Conservation (phyloP, 2,329 filamentous ascomycete genomes). For the Aaosphaeria arxii region DNA sequence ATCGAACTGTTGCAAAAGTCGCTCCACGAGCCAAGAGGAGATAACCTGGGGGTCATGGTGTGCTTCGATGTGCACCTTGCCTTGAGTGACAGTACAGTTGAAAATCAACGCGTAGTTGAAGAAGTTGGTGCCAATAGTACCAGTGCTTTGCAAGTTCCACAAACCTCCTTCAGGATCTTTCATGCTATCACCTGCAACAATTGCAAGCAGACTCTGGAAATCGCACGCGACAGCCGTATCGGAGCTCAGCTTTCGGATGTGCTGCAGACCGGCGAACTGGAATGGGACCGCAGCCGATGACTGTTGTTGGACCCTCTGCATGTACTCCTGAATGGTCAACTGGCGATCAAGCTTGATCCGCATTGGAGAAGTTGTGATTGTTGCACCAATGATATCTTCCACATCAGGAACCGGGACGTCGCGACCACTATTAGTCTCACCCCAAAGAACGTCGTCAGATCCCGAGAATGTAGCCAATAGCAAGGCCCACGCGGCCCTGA, state of each 20-base stretch:
- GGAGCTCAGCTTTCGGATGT: conserved; percentile 38
- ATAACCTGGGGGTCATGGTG: conserved; percentile 29
- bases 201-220: conserved; percentile 47
- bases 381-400: conserved; percentile 40
- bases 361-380: conserved; percentile 42
- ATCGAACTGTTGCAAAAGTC: conserved; percentile 26
- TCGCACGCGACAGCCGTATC: conserved; percentile 45
- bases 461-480: conserved; percentile 46
- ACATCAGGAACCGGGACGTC: conserved; percentile 35
- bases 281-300: conserved; percentile 26
- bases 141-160: conserved; percentile 31
- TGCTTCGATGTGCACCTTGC: conserved; percentile 22
- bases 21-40: conserved; percentile 22
- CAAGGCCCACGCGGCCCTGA: conserved; percentile 47
- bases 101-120: conserved; percentile 36
- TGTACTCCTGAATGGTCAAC: conserved; percentile 19
- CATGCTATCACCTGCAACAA: conserved; percentile 31
- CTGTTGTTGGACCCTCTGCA: conserved; percentile 25
- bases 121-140: conserved; percentile 32
- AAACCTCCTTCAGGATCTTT: conserved; percentile 25
- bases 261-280: conserved; percentile 45
- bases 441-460: conserved; percentile 48
- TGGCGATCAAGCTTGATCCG: conserved; percentile 39
- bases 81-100: conserved; percentile 22
- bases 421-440: conserved; percentile 38